These are phyloP conservation scores for Thecaphora frezii DNA, from an alignment of 1,284 basidiomycete genomes.

Conservation along the genomic window DNA sequence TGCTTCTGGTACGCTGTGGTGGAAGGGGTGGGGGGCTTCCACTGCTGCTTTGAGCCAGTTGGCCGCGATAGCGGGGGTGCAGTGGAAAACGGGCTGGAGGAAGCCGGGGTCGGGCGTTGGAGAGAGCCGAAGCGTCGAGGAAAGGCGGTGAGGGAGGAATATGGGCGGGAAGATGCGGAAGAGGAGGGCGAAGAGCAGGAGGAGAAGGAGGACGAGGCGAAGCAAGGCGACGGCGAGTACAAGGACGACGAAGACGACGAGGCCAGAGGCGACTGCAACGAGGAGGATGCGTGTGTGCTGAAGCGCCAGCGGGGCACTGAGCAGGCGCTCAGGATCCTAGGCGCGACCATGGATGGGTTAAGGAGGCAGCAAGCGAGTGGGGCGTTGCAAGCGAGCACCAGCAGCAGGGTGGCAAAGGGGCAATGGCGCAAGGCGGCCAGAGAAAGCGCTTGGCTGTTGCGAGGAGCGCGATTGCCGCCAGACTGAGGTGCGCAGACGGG, in stretches of 20 bases:
- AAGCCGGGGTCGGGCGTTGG: too few species aligned
- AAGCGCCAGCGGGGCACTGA: neutral
- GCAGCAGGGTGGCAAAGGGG: too few species aligned
- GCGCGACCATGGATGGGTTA: neutral
- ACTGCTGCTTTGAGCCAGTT: conserved; percentile 4
- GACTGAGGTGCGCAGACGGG: too few species aligned
- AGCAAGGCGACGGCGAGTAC: neutral
- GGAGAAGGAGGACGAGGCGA: neutral
- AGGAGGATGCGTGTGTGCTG: neutral
- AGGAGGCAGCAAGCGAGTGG: too few species aligned
- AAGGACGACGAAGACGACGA: neutral
- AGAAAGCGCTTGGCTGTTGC: too few species aligned
- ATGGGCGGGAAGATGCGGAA: neutral
- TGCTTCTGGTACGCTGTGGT: conserved; percentile 42
- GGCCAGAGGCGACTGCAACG: neutral
- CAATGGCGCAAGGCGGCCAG: too few species aligned
- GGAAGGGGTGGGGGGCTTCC: conserved; percentile 28
- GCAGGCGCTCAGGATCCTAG: neutral
- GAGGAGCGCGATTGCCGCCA: too few species aligned
- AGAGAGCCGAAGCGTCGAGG: conserved; percentile 4
- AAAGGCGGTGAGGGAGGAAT: conserved; percentile 7
- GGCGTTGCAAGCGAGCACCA: too few species aligned
- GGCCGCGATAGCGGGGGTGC: neutral
- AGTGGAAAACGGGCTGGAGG: conserved; percentile 6
- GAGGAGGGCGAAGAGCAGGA: neutral